These are phyloP conservation scores for Triglochin maritima DNA, from an alignment of 106 monocot species.

Conservation along the genomic window DNA sequence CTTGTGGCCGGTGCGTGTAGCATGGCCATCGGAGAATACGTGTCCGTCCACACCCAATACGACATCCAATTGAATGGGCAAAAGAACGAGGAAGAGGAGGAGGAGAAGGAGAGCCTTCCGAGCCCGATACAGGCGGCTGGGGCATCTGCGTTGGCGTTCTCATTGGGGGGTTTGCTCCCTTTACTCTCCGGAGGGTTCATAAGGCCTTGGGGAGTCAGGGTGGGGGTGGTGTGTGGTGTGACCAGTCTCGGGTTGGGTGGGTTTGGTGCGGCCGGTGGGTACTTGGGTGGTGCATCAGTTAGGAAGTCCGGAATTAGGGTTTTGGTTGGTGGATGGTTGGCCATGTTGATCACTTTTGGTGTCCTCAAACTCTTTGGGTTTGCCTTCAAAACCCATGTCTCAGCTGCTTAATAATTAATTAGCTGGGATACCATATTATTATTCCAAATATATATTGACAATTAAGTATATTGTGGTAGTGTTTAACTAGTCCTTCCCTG, in stretches of 20 bases:
- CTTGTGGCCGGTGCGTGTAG: slow-evolving; percentile 44
- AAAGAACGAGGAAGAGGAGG: not conserved
- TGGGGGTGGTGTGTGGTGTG: slow-evolving; percentile 36
- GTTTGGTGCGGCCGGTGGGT: slow-evolving; percentile 45
- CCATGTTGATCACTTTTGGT: slow-evolving; percentile 48
- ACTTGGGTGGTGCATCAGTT: slow-evolving; percentile 35
- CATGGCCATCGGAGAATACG: slow-evolving; percentile 68
- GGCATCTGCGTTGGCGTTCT: slow-evolving; percentile 53
- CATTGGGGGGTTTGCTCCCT: slow-evolving; percentile 38
- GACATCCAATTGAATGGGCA: slow-evolving; percentile 25
- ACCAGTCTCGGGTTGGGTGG: slow-evolving; percentile 36
- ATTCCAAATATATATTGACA: not conserved
- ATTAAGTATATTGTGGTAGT: no score
- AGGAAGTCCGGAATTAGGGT: slow-evolving; percentile 26
- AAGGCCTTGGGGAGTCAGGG: slow-evolving; percentile 19
- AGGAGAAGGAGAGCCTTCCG: slow-evolving; percentile 22
- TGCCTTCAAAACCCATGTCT: not conserved
- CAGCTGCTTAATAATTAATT: not conserved
- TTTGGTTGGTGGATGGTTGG: slow-evolving; percentile 47
- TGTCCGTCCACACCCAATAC: slow-evolving; percentile 54
- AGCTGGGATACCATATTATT: not conserved
- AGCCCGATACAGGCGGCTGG: slow-evolving; percentile 38
- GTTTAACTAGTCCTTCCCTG: no score
- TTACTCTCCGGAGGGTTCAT: slow-evolving; percentile 51
- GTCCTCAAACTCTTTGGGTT: slow-evolving; percentile 31